A percentile compares a stretch with the other conserved stretches of the same genome.
Conservation (phyloP, 495 filamentous ascomycete species). For the Penicillium pulvis region DNA sequence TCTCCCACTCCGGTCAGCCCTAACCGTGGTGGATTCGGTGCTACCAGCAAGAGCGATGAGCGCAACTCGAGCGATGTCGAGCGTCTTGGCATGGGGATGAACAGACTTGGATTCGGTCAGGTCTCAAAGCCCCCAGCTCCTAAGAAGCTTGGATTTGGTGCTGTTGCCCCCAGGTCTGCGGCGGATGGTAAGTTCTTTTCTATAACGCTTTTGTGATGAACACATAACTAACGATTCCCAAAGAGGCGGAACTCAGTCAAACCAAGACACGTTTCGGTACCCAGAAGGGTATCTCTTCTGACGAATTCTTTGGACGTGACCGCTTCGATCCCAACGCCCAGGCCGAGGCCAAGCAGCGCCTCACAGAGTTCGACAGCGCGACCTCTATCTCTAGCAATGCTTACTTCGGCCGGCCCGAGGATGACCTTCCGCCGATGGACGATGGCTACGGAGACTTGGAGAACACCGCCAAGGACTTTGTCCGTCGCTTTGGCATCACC, state of each 20-base stretch:
- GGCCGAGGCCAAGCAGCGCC: slow-evolving; percentile 80
- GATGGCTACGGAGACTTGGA: slow-evolving; percentile 83
- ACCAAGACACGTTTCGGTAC: slow-evolving; percentile 62
- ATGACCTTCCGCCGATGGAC: slow-evolving; percentile 62
- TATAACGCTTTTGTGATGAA: neutral
- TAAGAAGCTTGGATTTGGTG: slow-evolving; percentile 88
- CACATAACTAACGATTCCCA: slow-evolving; percentile 8
- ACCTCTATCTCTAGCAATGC: slow-evolving; percentile 90
- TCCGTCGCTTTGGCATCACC: slow-evolving; percentile 90
- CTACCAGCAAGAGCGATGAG: slow-evolving; percentile 51
- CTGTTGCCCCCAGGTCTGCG: slow-evolving; percentile 63
- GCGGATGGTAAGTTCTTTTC: slow-evolving; percentile 62
- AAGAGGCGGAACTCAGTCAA: slow-evolving; percentile 46
- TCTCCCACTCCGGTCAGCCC: slow-evolving; percentile 78
- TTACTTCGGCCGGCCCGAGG: slow-evolving; percentile 91
- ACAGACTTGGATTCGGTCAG: slow-evolving; percentile 87
- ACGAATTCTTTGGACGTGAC: slow-evolving; percentile 96
- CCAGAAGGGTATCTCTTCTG: slow-evolving; percentile 96
- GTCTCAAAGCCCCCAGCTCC: slow-evolving; percentile 62
- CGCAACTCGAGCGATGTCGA: slow-evolving; percentile 76
- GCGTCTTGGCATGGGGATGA: slow-evolving; percentile 87
- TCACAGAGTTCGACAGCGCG: slow-evolving; percentile 91
- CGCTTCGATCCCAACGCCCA: slow-evolving; percentile 77
- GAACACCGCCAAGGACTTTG: slow-evolving; percentile 89
- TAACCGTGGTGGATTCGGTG: slow-evolving; percentile 59